phyloP scores from a whole-genome alignment of 192 early-diverging fungal genomes.

The Diversispora epigaea region DNA sequence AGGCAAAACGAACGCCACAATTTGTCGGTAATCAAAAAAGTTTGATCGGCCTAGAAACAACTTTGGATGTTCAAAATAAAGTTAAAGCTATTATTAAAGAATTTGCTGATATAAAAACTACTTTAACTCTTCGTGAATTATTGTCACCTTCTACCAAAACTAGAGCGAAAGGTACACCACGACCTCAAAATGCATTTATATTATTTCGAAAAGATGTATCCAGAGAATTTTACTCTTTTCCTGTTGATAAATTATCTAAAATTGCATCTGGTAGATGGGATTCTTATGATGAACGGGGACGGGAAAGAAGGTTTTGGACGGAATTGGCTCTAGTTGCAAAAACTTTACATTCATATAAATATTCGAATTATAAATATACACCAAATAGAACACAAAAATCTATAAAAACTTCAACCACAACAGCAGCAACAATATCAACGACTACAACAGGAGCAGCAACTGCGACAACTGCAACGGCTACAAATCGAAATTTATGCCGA shows the following conservation, averaged over 20 bases:
- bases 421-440: no score
- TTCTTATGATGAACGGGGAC: background rate
- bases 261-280: background rate
- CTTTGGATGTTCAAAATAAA: no score
- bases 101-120: background rate
- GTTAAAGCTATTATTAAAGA: background rate
- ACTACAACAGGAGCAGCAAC: no score
- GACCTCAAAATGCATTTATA: slow-evolving; percentile 12
- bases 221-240: background rate
- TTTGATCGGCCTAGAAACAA: no score
- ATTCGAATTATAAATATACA: no score
- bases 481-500: no score
- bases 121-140: background rate
- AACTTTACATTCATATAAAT: background rate
- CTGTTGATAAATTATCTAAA: background rate
- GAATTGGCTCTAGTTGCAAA: background rate
- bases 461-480: no score
- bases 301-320: background rate
- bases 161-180: background rate
- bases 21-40: background rate
- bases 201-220: slow-evolving; percentile 13
- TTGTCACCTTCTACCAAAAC: background rate
- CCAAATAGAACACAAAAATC: no score
- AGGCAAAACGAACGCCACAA: no score
- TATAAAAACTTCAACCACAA: no score